phyloP scores from a whole-genome alignment of 176 grass and related monocot species.

The Ensete ventricosum region DNA sequence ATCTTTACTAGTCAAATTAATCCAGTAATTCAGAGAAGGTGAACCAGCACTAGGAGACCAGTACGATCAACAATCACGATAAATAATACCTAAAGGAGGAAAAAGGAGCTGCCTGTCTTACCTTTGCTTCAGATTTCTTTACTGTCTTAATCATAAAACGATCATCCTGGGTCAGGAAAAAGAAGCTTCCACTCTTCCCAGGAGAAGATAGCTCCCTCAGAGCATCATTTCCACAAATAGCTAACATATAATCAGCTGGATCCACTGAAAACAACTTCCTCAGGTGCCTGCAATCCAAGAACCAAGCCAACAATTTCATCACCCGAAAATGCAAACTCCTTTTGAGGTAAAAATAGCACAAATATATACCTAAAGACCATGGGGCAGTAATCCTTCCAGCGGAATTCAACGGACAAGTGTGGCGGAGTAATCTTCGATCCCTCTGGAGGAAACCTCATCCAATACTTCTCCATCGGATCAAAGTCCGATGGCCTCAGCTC shows the following conservation, averaged over 20 bases:
- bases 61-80: not conserved
- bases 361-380: slow-evolving; percentile 54
- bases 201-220: slow-evolving; percentile 62
- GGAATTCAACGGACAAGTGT: slow-evolving; percentile 55
- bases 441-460: slow-evolving; percentile 74
- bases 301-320: not conserved
- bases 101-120: not conserved
- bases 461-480: slow-evolving; percentile 62
- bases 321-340: not conserved
- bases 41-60: too few relatives aligned
- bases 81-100: not conserved
- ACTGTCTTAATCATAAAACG: slow-evolving; percentile 86
- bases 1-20: not conserved
- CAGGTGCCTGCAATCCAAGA: slow-evolving; percentile 39
- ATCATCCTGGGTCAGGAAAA: slow-evolving; percentile 71
- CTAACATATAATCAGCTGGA: slow-evolving; percentile 82
- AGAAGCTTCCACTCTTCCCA: slow-evolving; percentile 80
- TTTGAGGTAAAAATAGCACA: not conserved
- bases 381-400: slow-evolving; percentile 83
- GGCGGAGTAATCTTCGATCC: slow-evolving; percentile 79
- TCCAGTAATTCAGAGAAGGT: not conserved
- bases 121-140: slow-evolving; percentile 42
- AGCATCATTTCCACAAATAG: slow-evolving; percentile 63
- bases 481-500: slow-evolving; percentile 47
- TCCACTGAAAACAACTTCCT: slow-evolving; percentile 71